Base-by-base conservation (phyloP, 169 alveolate genomes). In the Theileria orientalis region DNA sequence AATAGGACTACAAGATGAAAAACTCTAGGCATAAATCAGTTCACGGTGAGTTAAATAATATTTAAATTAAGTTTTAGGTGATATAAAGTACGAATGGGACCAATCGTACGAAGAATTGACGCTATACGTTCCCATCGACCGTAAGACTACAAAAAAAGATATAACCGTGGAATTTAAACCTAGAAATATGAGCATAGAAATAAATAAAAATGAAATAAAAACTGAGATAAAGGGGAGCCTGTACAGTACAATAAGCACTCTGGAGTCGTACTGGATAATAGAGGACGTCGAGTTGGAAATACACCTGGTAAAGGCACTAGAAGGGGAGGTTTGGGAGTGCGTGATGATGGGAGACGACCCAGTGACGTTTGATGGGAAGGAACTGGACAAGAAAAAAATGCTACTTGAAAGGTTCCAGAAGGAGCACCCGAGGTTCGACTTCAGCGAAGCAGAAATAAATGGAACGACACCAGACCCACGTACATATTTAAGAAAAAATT, bases 401-500 rank as follows among this genome's bases (percentile, higher is more conserved):
- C 74, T 89, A 66, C 78, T 89, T 52, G 94, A 89, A 74, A 69
- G 94, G 61, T 85, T 89, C 51, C 94, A 84, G 59, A 67, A 82
- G 49, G 94, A 89, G 46, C 75, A 89, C 66, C 94, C 94, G 16
- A 77, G 83, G 46, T 89, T 89, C 69, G 94, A 89, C 61, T 89
- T 89, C 56, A 77, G 90, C 1, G 90, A 86, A 19, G 94, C 94
- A 6, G 60, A 85, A 7, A 37, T 89, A 70, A 84, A 89, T 62
- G 94, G 94, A 21, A 85, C 47, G 51, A 90, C 84, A 7, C 94
- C 94, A 6, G 94, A 89, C 29, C 91, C 94, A 19, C 80, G 90
- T 23, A 89, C 91, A 27, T 89, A 84, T 44, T 80, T 89, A 90
- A 86, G 83, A 33, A 16, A 47, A 42, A 76, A 32, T 61, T 21